Base-by-base conservation (phyloP, 2,329 filamentous ascomycete species). In the Rhinocladiella similis region DNA sequence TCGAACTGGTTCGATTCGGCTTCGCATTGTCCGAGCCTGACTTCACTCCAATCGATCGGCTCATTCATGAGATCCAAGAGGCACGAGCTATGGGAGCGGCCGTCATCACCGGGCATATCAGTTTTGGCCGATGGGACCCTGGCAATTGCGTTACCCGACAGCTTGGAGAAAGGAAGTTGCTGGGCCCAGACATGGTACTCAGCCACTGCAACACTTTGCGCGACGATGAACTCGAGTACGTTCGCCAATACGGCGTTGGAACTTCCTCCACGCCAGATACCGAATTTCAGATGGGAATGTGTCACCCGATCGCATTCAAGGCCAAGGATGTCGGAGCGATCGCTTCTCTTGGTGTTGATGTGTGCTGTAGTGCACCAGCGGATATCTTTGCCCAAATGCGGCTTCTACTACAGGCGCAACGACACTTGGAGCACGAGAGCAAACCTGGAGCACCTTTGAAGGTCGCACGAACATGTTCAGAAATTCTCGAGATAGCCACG, bases 221-320 rank as follows among this genome's bases (percentile, higher is more conserved):
- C 5, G 50, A 53, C 5, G 38, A 41, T 3, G 67, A 69, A 22
- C 47, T 60, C 22, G 3, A 59, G 3, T 62, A 56, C 9, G 53
- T 67, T 9, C 45, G 46, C 5, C 27, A 63, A 35, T 42, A 53
- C 6, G 50, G 55, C 1, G 47, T 58, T 1, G 64, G 56, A 39
- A 55, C 69, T 38, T 67, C 68, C 6, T 54, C 63, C 3, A 70
- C 68, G 2, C 67, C 69, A 4, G 64, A 67, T 25, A 69, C 67
- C 7, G 69, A 70, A 47, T 49, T 69, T 10, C 67, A 69, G 47
- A 71, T 71, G 69, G 68, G 63, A 4, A 65, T 65, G 45, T 64
- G 66, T 5, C 53, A 65, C n/a, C 61, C 63, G 29, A 61, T 69
- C 39, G 64, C 60, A 7, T 69, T 69, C 48, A 60, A 56, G 13